These are phyloP conservation scores for Epichloe typhina DNA, from an alignment of 2,329 filamentous ascomycete genomes.

Conservation along the genomic window DNA sequence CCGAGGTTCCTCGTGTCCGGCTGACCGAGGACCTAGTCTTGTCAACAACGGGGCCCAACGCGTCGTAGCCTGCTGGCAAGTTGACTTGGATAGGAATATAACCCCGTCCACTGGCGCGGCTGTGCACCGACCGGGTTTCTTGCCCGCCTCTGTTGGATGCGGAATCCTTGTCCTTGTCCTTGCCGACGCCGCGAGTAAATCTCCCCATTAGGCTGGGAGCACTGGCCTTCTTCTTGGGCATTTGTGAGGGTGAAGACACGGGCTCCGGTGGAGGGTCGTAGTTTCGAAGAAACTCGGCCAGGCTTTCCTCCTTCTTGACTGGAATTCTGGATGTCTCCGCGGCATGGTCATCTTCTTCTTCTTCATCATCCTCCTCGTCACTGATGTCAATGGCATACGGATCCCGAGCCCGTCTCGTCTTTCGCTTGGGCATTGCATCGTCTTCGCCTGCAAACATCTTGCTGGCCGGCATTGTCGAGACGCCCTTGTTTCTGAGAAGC, in stretches of 20 bases:
- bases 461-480: slow-evolving; percentile 12
- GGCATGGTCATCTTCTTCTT: slow-evolving; percentile 34
- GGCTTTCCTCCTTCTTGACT: slow-evolving; percentile 46
- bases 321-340: slow-evolving; percentile 25
- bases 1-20: slow-evolving; percentile 11
- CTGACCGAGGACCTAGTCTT: slow-evolving; percentile 5
- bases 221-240: slow-evolving; percentile 51
- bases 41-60: slow-evolving; percentile 22
- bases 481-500: slow-evolving; percentile 36
- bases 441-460: slow-evolving; percentile 36
- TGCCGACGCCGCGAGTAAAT: slow-evolving; percentile 27
- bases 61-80: slow-evolving; percentile 32
- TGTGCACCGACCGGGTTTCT: slow-evolving; percentile 22
- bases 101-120: slow-evolving; percentile 23
- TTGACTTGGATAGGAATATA: slow-evolving; percentile 42
- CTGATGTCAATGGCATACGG: slow-evolving; percentile 86
- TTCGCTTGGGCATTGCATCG: slow-evolving; percentile 53
- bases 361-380: slow-evolving; percentile 38
- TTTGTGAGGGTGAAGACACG: slow-evolving; percentile 17
- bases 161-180: slow-evolving; percentile 11
- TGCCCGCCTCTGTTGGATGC: slow-evolving; percentile 13
- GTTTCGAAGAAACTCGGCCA: slow-evolving; percentile 62
- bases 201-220: slow-evolving; percentile 49
- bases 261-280: slow-evolving; percentile 50
- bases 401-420: slow-evolving; percentile 66